A percentile compares a stretch with the other conserved stretches of the same genome.
Evolutionary conservation across 1,139 yeast genomes (phyloP).

Genomic region (Pichiaceae sp.): DNA sequence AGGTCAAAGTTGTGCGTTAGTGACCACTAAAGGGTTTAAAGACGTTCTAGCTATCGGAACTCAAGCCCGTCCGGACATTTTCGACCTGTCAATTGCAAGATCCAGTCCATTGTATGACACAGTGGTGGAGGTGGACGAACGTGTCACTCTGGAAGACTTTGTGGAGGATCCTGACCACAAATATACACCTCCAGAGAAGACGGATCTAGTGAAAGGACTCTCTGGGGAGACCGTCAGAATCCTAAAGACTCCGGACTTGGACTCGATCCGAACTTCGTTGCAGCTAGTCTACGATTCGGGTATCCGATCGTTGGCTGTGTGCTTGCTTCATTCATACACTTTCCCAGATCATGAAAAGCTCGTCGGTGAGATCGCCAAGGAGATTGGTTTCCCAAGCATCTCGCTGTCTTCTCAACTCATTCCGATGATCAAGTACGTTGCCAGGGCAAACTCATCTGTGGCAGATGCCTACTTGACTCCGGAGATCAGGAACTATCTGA

Average conservation of each 20-base stretch:
- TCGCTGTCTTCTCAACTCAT: slow-evolving; percentile 59
- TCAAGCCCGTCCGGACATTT: slow-evolving; percentile 63
- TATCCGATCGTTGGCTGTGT: slow-evolving; percentile 57
- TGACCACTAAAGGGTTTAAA: slow-evolving; percentile 55
- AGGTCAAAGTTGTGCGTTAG: slow-evolving; percentile 54
- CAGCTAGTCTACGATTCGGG: slow-evolving; percentile 42
- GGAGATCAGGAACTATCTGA: slow-evolving; percentile 52
- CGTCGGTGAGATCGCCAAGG: slow-evolving; percentile 51
- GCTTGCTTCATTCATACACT: slow-evolving; percentile 63
- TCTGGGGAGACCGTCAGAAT: slow-evolving; percentile 56
- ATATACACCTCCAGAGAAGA: slow-evolving; percentile 19
- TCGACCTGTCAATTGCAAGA: slow-evolving; percentile 50
- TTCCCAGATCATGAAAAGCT: slow-evolving; percentile 56
- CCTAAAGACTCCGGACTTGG: slow-evolving; percentile 37
- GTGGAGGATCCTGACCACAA: slow-evolving; percentile 49
- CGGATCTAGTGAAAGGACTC: slow-evolving; percentile 24
- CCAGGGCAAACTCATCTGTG: slow-evolving; percentile 64
- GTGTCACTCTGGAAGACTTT: slow-evolving; percentile 61
- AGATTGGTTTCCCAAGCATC: slow-evolving; percentile 44
- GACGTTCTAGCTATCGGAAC: slow-evolving; percentile 60
- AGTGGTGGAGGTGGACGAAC: slow-evolving; percentile 60
- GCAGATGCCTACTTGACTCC: slow-evolving; percentile 79
- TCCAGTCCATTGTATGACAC: slow-evolving; percentile 50
- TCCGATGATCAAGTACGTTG: slow-evolving; percentile 70
- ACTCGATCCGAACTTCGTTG: slow-evolving; percentile 32